These are phyloP conservation scores for Pseudogymnoascus sp. DNA, from an alignment of 2,329 filamentous ascomycete genomes.

Conservation along the genomic window DNA sequence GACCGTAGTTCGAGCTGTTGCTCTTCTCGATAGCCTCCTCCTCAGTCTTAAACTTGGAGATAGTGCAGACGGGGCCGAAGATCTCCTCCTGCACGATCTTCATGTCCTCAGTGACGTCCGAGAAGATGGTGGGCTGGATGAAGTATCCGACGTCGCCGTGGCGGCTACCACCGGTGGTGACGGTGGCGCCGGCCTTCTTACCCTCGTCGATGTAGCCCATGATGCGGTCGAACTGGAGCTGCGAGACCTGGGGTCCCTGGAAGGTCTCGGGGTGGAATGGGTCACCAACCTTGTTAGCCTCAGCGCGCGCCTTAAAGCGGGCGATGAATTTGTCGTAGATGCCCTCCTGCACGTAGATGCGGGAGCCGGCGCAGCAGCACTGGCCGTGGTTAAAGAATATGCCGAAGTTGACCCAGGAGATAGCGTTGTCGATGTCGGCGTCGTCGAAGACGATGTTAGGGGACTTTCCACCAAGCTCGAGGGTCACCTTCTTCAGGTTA, in stretches of 20 bases:
- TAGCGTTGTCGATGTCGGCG: slow-evolving; percentile 55
- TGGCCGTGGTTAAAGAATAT: slow-evolving; percentile 40
- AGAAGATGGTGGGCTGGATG: slow-evolving; percentile 69
- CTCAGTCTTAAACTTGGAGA: slow-evolving; percentile 64
- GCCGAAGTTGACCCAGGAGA: slow-evolving; percentile 53
- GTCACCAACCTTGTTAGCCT: slow-evolving; percentile 60
- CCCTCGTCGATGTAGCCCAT: slow-evolving; percentile 61
- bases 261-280: slow-evolving; percentile 60
- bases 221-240: slow-evolving; percentile 65
- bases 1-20: slow-evolving; percentile 60
- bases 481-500: slow-evolving; percentile 60
- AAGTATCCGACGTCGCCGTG: slow-evolving; percentile 59
- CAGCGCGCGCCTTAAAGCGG: slow-evolving; percentile 57
- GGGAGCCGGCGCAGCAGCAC: slow-evolving; percentile 53
- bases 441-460: slow-evolving; percentile 59
- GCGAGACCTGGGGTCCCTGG: slow-evolving; percentile 65
- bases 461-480: slow-evolving; percentile 57
- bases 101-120: slow-evolving; percentile 63
- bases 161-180: slow-evolving; percentile 60
- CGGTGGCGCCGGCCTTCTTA: slow-evolving; percentile 57
- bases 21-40: slow-evolving; percentile 58
- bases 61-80: slow-evolving; percentile 66
- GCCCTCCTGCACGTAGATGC: slow-evolving; percentile 62
- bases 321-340: slow-evolving; percentile 66
- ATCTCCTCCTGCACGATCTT: slow-evolving; percentile 71